Evolutionary conservation across 192 early-diverging fungal species (phyloP).

Genomic region (Kappamyces sp.): DNA sequence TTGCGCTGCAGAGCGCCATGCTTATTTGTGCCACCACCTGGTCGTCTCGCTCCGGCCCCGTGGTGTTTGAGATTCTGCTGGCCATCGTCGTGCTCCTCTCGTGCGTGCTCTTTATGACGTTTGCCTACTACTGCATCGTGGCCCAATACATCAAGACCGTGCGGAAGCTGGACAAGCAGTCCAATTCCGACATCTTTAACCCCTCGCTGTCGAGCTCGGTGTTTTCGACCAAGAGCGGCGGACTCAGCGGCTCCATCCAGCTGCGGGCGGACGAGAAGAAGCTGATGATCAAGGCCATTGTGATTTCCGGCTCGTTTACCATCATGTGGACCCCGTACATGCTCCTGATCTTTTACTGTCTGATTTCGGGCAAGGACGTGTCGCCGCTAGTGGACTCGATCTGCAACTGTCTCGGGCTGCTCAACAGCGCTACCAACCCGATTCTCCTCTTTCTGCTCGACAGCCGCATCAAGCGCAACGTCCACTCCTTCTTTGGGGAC

Average conservation of each 20-base stretch:
- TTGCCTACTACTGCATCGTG: background rate
- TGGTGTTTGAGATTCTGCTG: background rate
- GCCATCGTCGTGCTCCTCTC: too few species aligned
- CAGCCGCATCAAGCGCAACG: too few species aligned
- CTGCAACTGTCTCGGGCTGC: too few species aligned
- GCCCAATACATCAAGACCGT: background rate
- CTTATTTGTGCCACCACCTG: background rate
- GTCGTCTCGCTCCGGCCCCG: background rate
- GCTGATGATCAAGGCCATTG: constrained; percentile 3
- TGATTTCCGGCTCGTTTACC: constrained; percentile 3
- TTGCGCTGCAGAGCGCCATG: too few species aligned
- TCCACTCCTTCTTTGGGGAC: too few species aligned
- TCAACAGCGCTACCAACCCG: too few species aligned
- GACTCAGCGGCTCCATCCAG: background rate
- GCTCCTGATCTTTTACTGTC: too few species aligned
- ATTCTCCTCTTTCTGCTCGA: too few species aligned
- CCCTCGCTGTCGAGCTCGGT: background rate
- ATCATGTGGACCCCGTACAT: constrained; percentile 10
- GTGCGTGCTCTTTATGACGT: constrained; percentile 1
- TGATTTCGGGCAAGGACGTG: too few species aligned
- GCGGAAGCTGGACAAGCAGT: background rate
- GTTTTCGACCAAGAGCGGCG: background rate
- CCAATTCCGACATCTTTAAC: background rate
- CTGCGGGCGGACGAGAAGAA: constrained; percentile 5
- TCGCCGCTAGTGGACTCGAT: too few species aligned